A percentile compares a stretch with the other conserved stretches of the same genome.
Conservation (phyloP, 192 early-diverging fungal genomes). For the Coemansia pectinata region DNA sequence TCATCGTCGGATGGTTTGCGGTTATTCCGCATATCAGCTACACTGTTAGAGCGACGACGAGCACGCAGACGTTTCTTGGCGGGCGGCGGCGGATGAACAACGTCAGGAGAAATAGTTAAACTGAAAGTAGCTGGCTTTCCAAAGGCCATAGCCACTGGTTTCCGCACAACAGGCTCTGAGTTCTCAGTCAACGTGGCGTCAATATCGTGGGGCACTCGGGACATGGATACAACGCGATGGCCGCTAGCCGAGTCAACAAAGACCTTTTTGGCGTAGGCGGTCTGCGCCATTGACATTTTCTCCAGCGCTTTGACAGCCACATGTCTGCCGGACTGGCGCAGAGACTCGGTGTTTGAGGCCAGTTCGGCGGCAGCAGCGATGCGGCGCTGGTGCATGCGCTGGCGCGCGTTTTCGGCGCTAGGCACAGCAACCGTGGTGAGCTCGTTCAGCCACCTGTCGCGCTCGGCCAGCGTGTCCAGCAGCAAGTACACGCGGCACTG, state of each 20-base stretch:
- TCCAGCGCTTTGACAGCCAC: slow-evolving; percentile 22
- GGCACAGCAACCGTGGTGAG: slow-evolving; percentile 32
- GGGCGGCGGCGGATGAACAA: slow-evolving; percentile 11
- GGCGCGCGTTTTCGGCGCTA: slow-evolving; percentile 45
- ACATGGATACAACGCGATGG: slow-evolving; percentile 11
- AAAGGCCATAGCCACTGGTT: slow-evolving; percentile 43
- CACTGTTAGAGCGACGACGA: slow-evolving; percentile 35
- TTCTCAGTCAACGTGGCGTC: slow-evolving; percentile 35
- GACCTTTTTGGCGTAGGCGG: slow-evolving; percentile 34
- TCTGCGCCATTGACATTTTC: slow-evolving; percentile 25
- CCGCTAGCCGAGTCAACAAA: slow-evolving; percentile 33
- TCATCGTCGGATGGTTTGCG: slow-evolving; percentile 16
- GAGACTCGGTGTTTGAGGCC: slow-evolving; percentile 18
- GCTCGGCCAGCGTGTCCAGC: slow-evolving; percentile 39
- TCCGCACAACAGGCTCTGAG: slow-evolving; percentile 6
- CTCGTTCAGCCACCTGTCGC: slow-evolving; percentile 47
- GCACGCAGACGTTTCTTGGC: slow-evolving; percentile 49
- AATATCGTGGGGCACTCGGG: not conserved
- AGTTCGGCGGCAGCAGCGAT: not conserved
- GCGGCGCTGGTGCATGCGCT: slow-evolving; percentile 26
- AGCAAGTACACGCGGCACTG: slow-evolving; percentile 56
- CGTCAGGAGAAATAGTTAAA: slow-evolving; percentile 20
- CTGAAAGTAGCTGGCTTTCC: slow-evolving; percentile 47
- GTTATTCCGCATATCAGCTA: slow-evolving; percentile 22
- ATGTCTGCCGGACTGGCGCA: slow-evolving; percentile 30